Conservation (phyloP, 129 eudicot species). For the Flaveria trinervia region DNA sequence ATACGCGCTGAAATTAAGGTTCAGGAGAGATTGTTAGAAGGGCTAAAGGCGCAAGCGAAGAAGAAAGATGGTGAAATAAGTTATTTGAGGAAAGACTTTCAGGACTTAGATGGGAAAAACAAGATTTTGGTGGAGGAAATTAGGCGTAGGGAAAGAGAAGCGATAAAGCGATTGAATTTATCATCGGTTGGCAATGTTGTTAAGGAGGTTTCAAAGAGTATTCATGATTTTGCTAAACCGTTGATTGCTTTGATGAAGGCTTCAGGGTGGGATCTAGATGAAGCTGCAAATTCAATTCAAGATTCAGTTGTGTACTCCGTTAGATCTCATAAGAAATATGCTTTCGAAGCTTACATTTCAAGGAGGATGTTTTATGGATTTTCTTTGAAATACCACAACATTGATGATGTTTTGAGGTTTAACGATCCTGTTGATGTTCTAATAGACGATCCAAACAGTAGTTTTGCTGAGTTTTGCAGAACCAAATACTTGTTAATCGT, state of each 20-base stretch:
- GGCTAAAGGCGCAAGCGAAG: slow-evolving; percentile 48
- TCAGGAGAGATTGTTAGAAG: slow-evolving; percentile 49
- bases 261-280: slow-evolving; percentile 74
- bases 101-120: slow-evolving; percentile 47
- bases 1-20: slow-evolving; percentile 51
- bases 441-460: slow-evolving; percentile 53
- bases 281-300: slow-evolving; percentile 59
- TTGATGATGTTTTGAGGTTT: slow-evolving; percentile 44
- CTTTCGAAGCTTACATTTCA: slow-evolving; percentile 69
- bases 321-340: slow-evolving; percentile 73
- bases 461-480: slow-evolving; percentile 61
- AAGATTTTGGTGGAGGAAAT: slow-evolving; percentile 38
- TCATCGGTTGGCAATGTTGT: slow-evolving; percentile 46
- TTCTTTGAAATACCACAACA: slow-evolving; percentile 26
- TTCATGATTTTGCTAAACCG: slow-evolving; percentile 77
- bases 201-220: slow-evolving; percentile 51
- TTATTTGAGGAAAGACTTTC: slow-evolving; percentile 35
- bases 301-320: slow-evolving; percentile 55
- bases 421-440: slow-evolving; percentile 56
- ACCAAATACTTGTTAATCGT: slow-evolving; percentile 54
- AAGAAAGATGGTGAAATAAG: slow-evolving; percentile 41
- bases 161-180: slow-evolving; percentile 18
- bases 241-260: slow-evolving; percentile 69
- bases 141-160: slow-evolving; percentile 38
- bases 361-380: slow-evolving; percentile 61